Evolutionary conservation across 2,329 filamentous ascomycete genomes (phyloP).

Genomic region (Arthrobotrys entomopaga): DNA sequence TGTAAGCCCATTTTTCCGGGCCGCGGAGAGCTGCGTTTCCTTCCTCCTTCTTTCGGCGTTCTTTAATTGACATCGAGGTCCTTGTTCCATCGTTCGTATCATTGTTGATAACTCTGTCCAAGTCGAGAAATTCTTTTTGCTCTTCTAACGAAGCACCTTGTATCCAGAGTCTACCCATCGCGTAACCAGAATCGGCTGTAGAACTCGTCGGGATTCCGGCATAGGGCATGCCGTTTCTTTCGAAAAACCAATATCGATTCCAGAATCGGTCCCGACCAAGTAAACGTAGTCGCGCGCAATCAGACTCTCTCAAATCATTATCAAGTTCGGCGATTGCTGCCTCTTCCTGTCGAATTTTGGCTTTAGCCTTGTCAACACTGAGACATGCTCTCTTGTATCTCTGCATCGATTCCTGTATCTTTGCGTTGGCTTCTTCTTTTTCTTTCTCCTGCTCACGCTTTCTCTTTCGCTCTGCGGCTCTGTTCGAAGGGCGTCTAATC

Average conservation of each 20-base stretch:
- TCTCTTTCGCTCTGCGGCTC: constrained; percentile 76
- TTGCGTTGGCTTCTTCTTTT: constrained; percentile 69
- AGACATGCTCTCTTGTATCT: constrained; percentile 87
- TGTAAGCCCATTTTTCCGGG: constrained; percentile 89
- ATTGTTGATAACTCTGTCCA: constrained; percentile 54
- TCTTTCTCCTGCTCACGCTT: constrained; percentile 80
- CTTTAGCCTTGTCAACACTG: constrained; percentile 88
- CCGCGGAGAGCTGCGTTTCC: constrained; percentile 79
- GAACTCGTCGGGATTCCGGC: constrained; percentile 87
- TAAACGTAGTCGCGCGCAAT: constrained; percentile 88
- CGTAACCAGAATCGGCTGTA: constrained; percentile 85
- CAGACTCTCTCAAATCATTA: constrained; percentile 90
- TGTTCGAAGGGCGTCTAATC: constrained; percentile 72
- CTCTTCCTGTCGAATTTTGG: constrained; percentile 81
- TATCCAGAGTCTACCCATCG: constrained; percentile 95
- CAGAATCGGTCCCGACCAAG: constrained; percentile 96
- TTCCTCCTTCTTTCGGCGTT: constrained; percentile 87
- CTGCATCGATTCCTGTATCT: constrained; percentile 81
- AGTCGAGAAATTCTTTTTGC: constrained; percentile 71
- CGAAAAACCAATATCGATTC: constrained; percentile 99
- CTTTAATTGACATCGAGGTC: constrained; percentile 71
- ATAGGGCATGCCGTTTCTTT: constrained; percentile 97
- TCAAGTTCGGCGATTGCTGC: constrained; percentile 85
- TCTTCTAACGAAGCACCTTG: constrained; percentile 93
- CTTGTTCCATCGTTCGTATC: constrained; percentile 56